Evolutionary conservation across 2,329 filamentous ascomycete genomes (phyloP).

Genomic region (Neonectria hederae): DNA sequence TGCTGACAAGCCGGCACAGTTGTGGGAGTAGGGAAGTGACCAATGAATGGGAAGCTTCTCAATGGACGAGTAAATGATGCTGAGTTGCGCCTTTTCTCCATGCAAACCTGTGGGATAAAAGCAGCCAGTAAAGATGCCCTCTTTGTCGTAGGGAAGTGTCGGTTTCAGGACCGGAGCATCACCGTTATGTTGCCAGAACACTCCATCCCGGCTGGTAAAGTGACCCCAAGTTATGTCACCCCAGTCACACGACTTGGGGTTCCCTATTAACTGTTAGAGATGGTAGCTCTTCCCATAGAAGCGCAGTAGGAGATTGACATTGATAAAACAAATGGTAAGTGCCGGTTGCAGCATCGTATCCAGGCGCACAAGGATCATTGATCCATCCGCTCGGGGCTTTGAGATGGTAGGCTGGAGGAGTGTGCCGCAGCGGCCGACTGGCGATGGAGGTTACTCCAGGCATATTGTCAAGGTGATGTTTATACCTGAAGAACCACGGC

Average conservation of each 20-base stretch:
- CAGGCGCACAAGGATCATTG: conserved; percentile 39
- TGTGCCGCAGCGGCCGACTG: conserved; percentile 28
- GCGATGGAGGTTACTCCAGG: not conserved
- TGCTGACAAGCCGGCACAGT: conserved; percentile 53
- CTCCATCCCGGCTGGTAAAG: conserved; percentile 53
- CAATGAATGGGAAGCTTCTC: conserved; percentile 48
- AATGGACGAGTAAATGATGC: conserved; percentile 49
- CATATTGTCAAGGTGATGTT: not conserved
- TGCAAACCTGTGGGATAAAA: conserved; percentile 57
- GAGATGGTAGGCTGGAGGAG: conserved; percentile 34
- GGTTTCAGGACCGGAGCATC: conserved; percentile 47
- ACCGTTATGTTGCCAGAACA: conserved; percentile 56
- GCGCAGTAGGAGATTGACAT: conserved; percentile 18
- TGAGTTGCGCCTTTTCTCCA: conserved; percentile 49
- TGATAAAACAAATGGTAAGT: conserved; percentile 41
- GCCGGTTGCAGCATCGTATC: conserved; percentile 32
- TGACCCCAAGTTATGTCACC: conserved; percentile 59
- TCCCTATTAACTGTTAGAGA: conserved; percentile 39
- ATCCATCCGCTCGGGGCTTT: conserved; percentile 38
- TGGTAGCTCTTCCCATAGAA: not conserved
- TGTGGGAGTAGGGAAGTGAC: conserved; percentile 51
- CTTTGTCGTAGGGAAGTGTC: conserved; percentile 55
- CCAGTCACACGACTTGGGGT: conserved; percentile 50
- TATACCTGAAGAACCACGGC: too few relatives aligned
- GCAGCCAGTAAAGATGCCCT: conserved; percentile 63